Evolutionary conservation across 1,139 yeast species (phyloP), one percentile per base, ranked within the genome.

Genomic region (Saccharomyces pastorianus): DNA sequence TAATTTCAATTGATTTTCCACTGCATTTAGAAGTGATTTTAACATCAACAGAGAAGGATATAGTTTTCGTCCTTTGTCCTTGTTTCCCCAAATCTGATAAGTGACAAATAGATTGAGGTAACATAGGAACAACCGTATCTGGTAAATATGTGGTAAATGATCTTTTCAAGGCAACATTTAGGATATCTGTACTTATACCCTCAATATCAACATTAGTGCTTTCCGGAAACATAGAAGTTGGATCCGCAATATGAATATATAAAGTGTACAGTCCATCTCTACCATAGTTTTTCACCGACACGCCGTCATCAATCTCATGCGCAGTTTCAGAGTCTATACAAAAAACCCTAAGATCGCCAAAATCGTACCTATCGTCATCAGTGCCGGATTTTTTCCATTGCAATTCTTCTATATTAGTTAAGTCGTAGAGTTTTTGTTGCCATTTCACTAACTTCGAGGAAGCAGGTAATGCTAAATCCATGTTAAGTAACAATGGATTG

Each of bases 281-380:
- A 1, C 64, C 66, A 0, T 71, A 56, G 29, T 66, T 67, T 44
- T 74, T 73, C 20, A 93, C 72, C 0, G 96, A 82, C 28, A 93
- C 77, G 49, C 98, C 99, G 69, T 93, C 99, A 69, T 93, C 99
- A 58, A 93, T 87, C 69, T 93, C 99, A 62, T 86, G 85, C 0
- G 98, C 96, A 47, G 77, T 78, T 11, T 76, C 81, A 2, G 85
- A 79, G 70, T 93, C 99, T 56, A 93, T 90, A 70, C 98, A 90
- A 66, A 84, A 93, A 0, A 91, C 83, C 0, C 84, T 80, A 42
- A 78, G 70, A 11, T 75, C 65, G 56, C 72, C 76, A 59, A 76
- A 83, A 25, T 73, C 74, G 48, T 74, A 70, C 54, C 79, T 77
- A 27, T 29, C 20, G 11, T 71, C 50, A 54, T 75, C 78, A 0